A percentile compares a stretch with the other conserved stretches of the same genome.
These are phyloP conservation scores for Ettlia oleoabundans DNA, from an alignment of 139 green algal genomes.

Conservation along the genomic window DNA sequence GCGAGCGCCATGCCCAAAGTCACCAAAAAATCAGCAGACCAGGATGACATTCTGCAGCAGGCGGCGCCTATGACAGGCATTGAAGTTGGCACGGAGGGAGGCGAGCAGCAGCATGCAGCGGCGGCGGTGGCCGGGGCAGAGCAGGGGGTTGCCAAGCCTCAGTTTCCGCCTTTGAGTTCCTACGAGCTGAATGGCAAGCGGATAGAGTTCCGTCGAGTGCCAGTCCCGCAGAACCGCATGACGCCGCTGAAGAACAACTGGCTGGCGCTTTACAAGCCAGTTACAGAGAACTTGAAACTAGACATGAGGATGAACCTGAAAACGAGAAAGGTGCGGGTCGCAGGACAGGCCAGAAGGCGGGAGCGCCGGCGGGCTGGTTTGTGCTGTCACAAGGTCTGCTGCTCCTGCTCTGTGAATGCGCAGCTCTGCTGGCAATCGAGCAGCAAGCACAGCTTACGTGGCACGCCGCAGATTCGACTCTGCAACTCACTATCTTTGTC, in stretches of 20 bases:
- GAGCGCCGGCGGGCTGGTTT: too few species aligned
- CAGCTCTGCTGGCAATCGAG: too few species aligned
- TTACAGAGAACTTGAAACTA: constrained; percentile 97
- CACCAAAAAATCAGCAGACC: constrained; percentile 46
- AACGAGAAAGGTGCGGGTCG: constrained; percentile 88
- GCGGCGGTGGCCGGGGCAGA: neutral
- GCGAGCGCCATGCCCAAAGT: constrained; percentile 81
- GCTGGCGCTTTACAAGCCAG: constrained; percentile 95
- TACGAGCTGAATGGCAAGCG: constrained; percentile 68
- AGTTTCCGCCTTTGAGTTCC: constrained; percentile 71
- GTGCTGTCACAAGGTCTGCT: too few species aligned
- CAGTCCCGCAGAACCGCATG: constrained; percentile 93
- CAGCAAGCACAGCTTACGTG: too few species aligned
- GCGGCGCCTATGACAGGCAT: constrained; percentile 39
- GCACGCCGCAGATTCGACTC: too few species aligned
- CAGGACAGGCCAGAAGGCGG: too few species aligned
- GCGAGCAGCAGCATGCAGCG: neutral
- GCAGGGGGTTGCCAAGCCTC: constrained; percentile 50
- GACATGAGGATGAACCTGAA: constrained; percentile 99
- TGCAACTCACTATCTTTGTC: neutral
- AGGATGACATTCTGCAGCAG: constrained; percentile 41
- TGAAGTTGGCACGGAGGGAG: constrained; percentile 40
- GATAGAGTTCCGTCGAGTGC: constrained; percentile 82
- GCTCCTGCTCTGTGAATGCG: too few species aligned
- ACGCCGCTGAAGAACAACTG: constrained; percentile 96